These are phyloP conservation scores for Arctium lappa DNA, from an alignment of 129 eudicot species.

Conservation along the genomic window DNA sequence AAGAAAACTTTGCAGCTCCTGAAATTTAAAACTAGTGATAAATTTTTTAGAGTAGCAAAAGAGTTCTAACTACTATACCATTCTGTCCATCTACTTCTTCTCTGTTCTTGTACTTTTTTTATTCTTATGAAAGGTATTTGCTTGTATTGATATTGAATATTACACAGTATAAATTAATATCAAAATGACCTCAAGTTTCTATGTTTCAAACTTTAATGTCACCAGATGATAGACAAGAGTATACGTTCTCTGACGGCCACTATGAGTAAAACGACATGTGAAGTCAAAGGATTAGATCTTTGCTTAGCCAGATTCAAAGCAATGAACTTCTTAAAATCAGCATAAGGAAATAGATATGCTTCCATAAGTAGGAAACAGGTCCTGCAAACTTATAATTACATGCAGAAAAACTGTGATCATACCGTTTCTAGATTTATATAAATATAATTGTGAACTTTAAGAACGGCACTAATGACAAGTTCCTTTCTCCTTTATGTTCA, in stretches of 20 bases:
- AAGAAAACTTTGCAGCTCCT: neutral
- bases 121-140: neutral
- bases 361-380: neutral
- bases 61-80: neutral
- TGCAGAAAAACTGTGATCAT: neutral
- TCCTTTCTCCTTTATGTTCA: too few relatives aligned
- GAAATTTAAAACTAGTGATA: neutral
- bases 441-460: neutral
- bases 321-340: neutral
- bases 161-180: neutral
- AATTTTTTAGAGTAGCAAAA: neutral
- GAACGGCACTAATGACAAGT: too few relatives aligned
- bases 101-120: neutral
- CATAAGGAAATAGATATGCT: neutral
- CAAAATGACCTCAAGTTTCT: neutral
- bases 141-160: neutral
- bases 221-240: neutral
- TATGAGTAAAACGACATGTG: neutral
- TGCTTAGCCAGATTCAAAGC: neutral
- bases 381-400: neutral
- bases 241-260: neutral
- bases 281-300: neutral
- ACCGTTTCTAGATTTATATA: neutral
- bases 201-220: neutral
- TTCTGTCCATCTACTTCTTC: conserved; percentile 1